A percentile compares a stretch with the other conserved stretches of the same genome.
phyloP scores from a whole-genome alignment of 139 green algal genomes.

The Coccomyxa sp. region DNA sequence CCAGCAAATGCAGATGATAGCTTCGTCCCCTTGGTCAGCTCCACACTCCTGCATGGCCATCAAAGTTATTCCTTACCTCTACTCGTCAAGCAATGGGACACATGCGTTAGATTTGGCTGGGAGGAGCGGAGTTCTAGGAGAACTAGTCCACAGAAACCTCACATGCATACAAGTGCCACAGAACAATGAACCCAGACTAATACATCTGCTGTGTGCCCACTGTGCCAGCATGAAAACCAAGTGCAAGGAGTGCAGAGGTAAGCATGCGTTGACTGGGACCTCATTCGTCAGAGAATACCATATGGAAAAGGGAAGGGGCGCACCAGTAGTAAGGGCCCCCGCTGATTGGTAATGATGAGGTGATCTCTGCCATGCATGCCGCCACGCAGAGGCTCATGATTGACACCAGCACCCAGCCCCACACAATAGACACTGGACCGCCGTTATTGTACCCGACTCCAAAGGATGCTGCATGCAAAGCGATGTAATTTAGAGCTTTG shows the following conservation, averaged over 20 bases:
- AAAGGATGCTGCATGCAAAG: neutral
- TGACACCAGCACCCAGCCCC: neutral
- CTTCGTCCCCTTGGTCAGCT: neutral
- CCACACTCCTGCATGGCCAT: neutral
- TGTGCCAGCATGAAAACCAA: too few relatives aligned
- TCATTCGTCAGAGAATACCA: too few relatives aligned
- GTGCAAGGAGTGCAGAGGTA: too few relatives aligned
- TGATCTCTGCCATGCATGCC: conserved; percentile 3
- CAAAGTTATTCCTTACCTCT: neutral
- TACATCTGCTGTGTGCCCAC: too few relatives aligned
- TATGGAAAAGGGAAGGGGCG: neutral
- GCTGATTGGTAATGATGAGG: neutral
- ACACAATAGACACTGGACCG: neutral
- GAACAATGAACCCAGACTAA: too few relatives aligned
- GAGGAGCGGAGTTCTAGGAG: too few relatives aligned
- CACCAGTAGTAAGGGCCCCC: conserved; percentile 1
- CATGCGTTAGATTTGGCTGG: too few relatives aligned
- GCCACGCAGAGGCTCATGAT: neutral
- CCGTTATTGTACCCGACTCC: neutral
- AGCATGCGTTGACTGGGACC: too few relatives aligned
- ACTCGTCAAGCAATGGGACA: too few relatives aligned
- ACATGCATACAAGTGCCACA: too few relatives aligned
- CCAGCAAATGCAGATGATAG: neutral
- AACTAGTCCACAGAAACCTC: too few relatives aligned
- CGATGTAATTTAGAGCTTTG: neutral